Evolutionary conservation across 495 filamentous ascomycete genomes (phyloP), one percentile per base, ranked within the genome.

Genomic region (Trichoderma parareesei): DNA sequence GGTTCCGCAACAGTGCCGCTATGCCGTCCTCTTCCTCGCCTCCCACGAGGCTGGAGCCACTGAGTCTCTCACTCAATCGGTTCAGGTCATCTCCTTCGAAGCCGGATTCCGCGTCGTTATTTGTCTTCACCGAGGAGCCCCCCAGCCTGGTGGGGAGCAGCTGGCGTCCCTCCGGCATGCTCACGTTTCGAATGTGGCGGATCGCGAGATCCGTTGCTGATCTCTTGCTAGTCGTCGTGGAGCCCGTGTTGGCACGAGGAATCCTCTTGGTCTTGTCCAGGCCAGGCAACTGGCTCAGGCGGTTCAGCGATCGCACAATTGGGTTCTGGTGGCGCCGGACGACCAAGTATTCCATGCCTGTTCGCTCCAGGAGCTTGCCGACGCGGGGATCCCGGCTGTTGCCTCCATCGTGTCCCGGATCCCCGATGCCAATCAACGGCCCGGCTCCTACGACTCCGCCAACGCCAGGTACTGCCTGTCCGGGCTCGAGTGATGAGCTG

Each of bases 251-350:
- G 57, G 67, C 69, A 63, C 65, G 64, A 20, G 79, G 76, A 49
- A 83, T 81, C 48, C 73, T 73, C 40, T 75, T 74, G 65, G 74
- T 78, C 66, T 78, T 80, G 48, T 79, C 76, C 38, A 76, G 71
- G 18, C 76, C 79, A 1, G 81, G 80, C 5, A 84, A 71, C 41
- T 81, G 76, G 38, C 74, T 71, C 3, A 88, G 68, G n/a, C 86
- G 77, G 27, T 71, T 72, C 20, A 88, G 70, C 5, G 84, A 86
- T 42, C 84, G 78, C 3, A 78, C 82, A 6, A 89, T 76, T 2
- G 87, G 87, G 67, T 89, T 86, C 64, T 87, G 86, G 72, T 85
- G 86, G 27, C 87, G 76, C 44, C 87, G 76, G n/a, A 89, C 83
- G 18, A 87, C 86, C 6, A 84, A 75, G 67, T 89, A 90, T 69